phyloP scores from a whole-genome alignment of 1,284 basidiomycete species.

The Coniferiporia weirii region DNA sequence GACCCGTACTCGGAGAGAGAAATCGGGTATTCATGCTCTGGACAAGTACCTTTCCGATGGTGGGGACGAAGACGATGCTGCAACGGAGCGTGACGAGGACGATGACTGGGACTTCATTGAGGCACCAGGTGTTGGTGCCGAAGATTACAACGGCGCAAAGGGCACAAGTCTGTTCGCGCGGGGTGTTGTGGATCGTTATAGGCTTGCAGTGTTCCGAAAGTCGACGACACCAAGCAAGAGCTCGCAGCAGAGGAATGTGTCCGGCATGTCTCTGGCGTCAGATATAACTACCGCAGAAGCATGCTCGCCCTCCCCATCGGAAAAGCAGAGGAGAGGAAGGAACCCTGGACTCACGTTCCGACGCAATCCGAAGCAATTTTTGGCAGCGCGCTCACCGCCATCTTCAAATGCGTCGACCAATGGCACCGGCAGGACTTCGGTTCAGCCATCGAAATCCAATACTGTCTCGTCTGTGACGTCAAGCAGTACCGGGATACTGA shows the following conservation, averaged over 20 bases:
- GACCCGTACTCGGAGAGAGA: slow-evolving; percentile 51
- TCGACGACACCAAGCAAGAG: slow-evolving; percentile 48
- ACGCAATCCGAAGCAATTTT: slow-evolving; percentile 62
- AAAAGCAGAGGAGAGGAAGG: slow-evolving; percentile 61
- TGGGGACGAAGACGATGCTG: slow-evolving; percentile 45
- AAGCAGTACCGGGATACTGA: slow-evolving; percentile 42
- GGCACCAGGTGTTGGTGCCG: slow-evolving; percentile 52
- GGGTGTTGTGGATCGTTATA: slow-evolving; percentile 78
- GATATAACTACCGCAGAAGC: slow-evolving; percentile 30
- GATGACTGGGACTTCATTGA: slow-evolving; percentile 88
- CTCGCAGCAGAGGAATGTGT: slow-evolving; percentile 38
- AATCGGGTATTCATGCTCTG: slow-evolving; percentile 71
- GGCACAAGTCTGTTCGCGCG: slow-evolving; percentile 76
- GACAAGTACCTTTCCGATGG: slow-evolving; percentile 61
- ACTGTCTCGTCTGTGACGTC: slow-evolving; percentile 44
- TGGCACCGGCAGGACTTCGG: slow-evolving; percentile 39
- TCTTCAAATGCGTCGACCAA: slow-evolving; percentile 51
- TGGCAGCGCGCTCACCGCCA: slow-evolving; percentile 58
- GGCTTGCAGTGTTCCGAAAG: slow-evolving; percentile 77
- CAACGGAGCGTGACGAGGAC: slow-evolving; percentile 59
- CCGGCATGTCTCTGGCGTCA: slow-evolving; percentile 53
- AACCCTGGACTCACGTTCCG: slow-evolving; percentile 64
- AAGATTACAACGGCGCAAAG: slow-evolving; percentile 72
- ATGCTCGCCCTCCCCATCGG: slow-evolving; percentile 38
- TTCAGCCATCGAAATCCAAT: slow-evolving; percentile 38